Evolutionary conservation across 805 yeast genomes (phyloP).

Genomic region (Lachancea sp.): DNA sequence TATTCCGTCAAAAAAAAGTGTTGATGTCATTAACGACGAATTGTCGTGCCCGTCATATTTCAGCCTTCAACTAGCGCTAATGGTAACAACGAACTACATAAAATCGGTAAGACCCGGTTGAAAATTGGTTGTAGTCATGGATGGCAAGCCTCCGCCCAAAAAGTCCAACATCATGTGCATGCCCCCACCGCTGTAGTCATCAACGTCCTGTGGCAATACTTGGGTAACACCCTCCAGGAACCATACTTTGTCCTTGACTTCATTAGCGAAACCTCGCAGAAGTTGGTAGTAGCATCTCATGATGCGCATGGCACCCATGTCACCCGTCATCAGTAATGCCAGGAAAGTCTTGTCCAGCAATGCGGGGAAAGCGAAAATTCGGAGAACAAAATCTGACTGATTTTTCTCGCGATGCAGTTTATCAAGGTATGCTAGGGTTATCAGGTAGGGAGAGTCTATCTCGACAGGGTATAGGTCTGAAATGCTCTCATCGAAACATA

Average conservation of each 20-base stretch:
- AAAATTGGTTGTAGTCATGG: conserved; percentile 40
- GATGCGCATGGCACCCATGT: conserved; percentile 80
- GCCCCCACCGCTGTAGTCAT: conserved; percentile 83
- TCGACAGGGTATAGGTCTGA: conserved; percentile 83
- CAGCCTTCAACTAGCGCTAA: neutral
- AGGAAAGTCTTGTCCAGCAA: conserved; percentile 74
- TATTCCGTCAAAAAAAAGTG: conserved; percentile 6
- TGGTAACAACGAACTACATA: conserved; percentile 1
- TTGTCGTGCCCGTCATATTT: neutral
- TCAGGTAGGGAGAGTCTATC: conserved; percentile 73
- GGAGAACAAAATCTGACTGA: conserved; percentile 76
- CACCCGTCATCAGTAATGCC: conserved; percentile 75
- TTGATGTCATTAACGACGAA: conserved; percentile 4
- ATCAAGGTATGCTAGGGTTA: conserved; percentile 81
- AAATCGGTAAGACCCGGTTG: conserved; percentile 9
- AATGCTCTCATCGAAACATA: conserved; percentile 81
- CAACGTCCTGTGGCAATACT: conserved; percentile 87
- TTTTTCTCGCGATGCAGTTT: conserved; percentile 75
- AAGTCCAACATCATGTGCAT: conserved; percentile 89
- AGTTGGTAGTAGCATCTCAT: conserved; percentile 84
- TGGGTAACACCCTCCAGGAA: conserved; percentile 85
- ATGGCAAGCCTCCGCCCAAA: conserved; percentile 60
- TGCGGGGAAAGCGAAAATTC: conserved; percentile 93
- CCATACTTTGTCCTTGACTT: conserved; percentile 88
- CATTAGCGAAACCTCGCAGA: conserved; percentile 73